phyloP scores from a whole-genome alignment of 108 stramenopile species.

The Mediolabrus comicus region DNA sequence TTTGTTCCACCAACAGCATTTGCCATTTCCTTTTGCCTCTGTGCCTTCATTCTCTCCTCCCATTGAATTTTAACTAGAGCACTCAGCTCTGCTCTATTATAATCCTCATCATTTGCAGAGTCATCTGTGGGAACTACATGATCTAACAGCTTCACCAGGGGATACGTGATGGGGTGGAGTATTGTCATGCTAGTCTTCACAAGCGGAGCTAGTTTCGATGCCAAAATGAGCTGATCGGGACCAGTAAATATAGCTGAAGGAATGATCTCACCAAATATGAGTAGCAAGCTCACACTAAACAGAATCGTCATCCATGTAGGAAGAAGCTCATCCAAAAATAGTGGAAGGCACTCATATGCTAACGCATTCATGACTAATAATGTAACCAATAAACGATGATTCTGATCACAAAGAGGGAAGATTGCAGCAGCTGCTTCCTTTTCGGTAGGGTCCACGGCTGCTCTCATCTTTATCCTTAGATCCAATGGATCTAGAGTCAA shows the following conservation, averaged over 20 bases:
- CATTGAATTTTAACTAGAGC: slow-evolving; percentile 81
- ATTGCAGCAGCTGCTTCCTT: slow-evolving; percentile 35
- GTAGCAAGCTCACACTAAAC: slow-evolving; percentile 76
- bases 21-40: slow-evolving; percentile 24
- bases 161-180: slow-evolving; percentile 81
- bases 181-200: slow-evolving; percentile 62
- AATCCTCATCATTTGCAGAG: slow-evolving; percentile 46
- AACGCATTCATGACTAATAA: slow-evolving; percentile 87
- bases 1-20: neutral
- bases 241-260: slow-evolving; percentile 83
- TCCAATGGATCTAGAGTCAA: slow-evolving; percentile 80
- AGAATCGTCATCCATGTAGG: slow-evolving; percentile 81
- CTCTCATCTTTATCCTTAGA: slow-evolving; percentile 52
- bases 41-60: slow-evolving; percentile 66
- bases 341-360: slow-evolving; percentile 85
- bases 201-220: slow-evolving; percentile 61
- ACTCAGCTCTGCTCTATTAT: slow-evolving; percentile 63
- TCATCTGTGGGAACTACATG: slow-evolving; percentile 47
- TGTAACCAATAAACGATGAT: slow-evolving; percentile 87
- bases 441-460: slow-evolving; percentile 50
- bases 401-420: slow-evolving; percentile 56
- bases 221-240: slow-evolving; percentile 76
- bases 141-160: slow-evolving; percentile 78
- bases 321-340: slow-evolving; percentile 85
- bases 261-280: slow-evolving; percentile 86